phyloP scores from a whole-genome alignment of 2,329 filamentous ascomycete genomes.

The Ophiostoma piceae region DNA sequence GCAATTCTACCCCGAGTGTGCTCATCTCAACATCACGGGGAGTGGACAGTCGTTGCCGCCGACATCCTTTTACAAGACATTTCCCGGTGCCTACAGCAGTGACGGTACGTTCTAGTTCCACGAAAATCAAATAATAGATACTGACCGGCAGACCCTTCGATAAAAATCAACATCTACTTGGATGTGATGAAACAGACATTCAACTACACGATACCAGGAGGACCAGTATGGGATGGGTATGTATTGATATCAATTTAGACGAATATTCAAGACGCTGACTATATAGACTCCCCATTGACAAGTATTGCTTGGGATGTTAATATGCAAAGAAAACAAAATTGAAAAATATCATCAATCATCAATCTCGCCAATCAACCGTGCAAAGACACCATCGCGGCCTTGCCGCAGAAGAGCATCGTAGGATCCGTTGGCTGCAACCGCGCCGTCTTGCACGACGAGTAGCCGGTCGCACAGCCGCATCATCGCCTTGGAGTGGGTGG shows the following conservation, averaged over 20 bases:
- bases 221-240: not conserved
- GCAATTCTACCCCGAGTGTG: not conserved
- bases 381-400: conserved; percentile 39
- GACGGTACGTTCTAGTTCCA: not conserved
- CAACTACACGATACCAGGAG: not conserved
- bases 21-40: not conserved
- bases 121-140: no score
- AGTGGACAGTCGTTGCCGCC: not conserved
- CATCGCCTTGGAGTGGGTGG: conserved; percentile 81
- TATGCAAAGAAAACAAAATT: not conserved
- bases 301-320: not conserved
- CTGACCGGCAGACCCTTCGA: not conserved
- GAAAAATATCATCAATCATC: conserved; percentile 20
- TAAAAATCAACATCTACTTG: not conserved
- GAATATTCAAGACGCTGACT: not conserved
- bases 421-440: conserved; percentile 61
- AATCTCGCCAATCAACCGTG: conserved; percentile 41
- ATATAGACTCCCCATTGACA: not conserved
- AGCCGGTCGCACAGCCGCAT: conserved; percentile 74
- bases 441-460: conserved; percentile 63
- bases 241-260: not conserved
- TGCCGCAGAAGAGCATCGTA: conserved; percentile 53
- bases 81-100: not conserved
- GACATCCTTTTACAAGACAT: not conserved
- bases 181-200: not conserved